Conservation (phyloP, 2,329 filamentous ascomycete genomes). For the Teratosphaeria gauchensis region DNA sequence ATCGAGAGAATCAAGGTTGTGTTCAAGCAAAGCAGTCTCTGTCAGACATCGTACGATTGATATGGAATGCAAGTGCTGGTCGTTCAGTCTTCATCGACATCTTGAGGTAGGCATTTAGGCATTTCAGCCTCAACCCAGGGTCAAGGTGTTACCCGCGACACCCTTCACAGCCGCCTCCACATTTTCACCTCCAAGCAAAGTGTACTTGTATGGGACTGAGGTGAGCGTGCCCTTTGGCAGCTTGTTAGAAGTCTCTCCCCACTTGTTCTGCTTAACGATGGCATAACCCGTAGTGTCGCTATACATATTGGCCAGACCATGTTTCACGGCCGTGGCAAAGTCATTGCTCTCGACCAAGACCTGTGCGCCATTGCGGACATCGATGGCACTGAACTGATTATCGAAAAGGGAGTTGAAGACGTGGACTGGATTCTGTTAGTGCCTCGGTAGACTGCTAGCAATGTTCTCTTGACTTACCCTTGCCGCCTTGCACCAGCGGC, state of each 20-base stretch:
- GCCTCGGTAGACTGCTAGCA: background rate
- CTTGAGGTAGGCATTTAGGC: background rate
- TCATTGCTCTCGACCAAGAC: background rate
- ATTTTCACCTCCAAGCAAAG: background rate
- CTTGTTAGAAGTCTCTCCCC: background rate
- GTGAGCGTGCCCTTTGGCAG: background rate
- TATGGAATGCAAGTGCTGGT: background rate
- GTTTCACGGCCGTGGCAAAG: background rate
- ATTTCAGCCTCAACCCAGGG: background rate
- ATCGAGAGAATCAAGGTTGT: no score
- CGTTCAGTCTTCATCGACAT: background rate
- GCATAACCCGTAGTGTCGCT: no score
- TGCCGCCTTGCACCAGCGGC: conserved; percentile 57
- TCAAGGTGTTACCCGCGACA: background rate
- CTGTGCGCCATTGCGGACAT: background rate
- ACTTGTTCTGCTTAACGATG: no score
- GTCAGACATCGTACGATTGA: no score
- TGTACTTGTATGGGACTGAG: background rate
- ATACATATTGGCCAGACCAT: background rate
- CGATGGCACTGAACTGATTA: background rate
- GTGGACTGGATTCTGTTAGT: background rate
- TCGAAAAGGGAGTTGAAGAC: conserved; percentile 1
- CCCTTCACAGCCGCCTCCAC: background rate
- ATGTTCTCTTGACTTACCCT: conserved; percentile 12
- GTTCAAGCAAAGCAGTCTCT: no score